Conservation (phyloP, 1,139 yeast genomes). For the Geotrichum macrosporum region DNA sequence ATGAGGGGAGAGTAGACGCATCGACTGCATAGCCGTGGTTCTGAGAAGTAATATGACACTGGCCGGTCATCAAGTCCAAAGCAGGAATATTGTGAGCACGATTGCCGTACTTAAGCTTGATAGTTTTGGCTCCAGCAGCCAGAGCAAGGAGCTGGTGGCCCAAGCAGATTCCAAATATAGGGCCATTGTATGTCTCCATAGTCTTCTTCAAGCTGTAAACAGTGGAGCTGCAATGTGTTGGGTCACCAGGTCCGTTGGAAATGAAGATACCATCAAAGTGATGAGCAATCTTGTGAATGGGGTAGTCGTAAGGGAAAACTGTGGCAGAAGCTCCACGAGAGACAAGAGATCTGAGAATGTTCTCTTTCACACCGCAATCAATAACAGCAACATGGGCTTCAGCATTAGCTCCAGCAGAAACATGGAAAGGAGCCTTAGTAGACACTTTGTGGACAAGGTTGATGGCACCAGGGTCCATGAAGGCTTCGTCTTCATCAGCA, state of each 20-base stretch:
- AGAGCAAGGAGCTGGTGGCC: slow-evolving; percentile 95
- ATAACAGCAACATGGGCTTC: slow-evolving; percentile 80
- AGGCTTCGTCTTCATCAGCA: slow-evolving; percentile 88
- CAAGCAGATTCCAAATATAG: slow-evolving; percentile 93
- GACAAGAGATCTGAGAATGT: slow-evolving; percentile 86
- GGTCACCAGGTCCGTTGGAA: slow-evolving; percentile 98
- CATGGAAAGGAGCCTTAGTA: slow-evolving; percentile 91
- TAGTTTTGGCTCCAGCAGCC: slow-evolving; percentile 89
- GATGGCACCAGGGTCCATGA: slow-evolving; percentile 84
- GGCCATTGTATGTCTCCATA: slow-evolving; percentile 66
- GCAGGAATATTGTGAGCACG: slow-evolving; percentile 99
- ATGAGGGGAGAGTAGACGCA: slow-evolving; percentile 63
- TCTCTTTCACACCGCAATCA: slow-evolving; percentile 98
- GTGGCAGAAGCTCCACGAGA: slow-evolving; percentile 94
- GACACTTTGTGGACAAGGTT: slow-evolving; percentile 92
- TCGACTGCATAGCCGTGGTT: slow-evolving; percentile 98
- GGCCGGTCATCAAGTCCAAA: slow-evolving; percentile 79
- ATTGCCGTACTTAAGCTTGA: slow-evolving; percentile 94
- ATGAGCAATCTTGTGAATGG: slow-evolving; percentile 83
- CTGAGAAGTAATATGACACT: slow-evolving; percentile 95
- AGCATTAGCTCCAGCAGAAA: slow-evolving; percentile 53
- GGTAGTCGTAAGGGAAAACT: slow-evolving; percentile 93
- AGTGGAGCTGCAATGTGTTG: slow-evolving; percentile 84
- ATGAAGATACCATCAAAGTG: slow-evolving; percentile 92
- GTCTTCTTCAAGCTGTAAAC: slow-evolving; percentile 69